Evolutionary conservation across 2,329 filamentous ascomycete species (phyloP).

Genomic region (Exophiala viscosa): DNA sequence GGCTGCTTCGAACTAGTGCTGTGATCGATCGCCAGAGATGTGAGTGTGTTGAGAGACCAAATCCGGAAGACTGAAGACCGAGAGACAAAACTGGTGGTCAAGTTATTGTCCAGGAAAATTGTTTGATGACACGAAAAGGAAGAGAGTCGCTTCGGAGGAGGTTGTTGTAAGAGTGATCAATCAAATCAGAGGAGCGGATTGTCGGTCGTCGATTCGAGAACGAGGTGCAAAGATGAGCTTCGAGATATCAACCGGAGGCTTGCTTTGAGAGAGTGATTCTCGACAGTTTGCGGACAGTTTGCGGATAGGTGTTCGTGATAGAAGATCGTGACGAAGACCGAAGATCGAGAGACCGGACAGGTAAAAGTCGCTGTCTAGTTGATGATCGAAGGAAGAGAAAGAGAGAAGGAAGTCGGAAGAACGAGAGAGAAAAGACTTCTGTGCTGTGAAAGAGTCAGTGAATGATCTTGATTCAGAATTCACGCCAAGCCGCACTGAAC

Average conservation of each 20-base stretch:
- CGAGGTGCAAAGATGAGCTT: too few relatives aligned
- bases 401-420: background rate
- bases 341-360: background rate
- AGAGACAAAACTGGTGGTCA: background rate
- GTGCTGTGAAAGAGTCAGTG: constrained; percentile 7
- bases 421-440: background rate
- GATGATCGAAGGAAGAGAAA: background rate
- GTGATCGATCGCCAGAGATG: background rate
- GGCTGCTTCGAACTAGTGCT: background rate
- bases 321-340: too few relatives aligned
- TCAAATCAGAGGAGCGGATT: too few relatives aligned
- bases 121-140: too few relatives aligned
- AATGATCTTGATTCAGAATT: background rate
- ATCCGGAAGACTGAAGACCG: background rate
- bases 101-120: too few relatives aligned
- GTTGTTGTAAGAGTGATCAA: too few relatives aligned
- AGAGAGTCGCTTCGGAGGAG: too few relatives aligned
- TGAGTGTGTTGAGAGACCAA: background rate
- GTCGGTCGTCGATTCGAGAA: too few relatives aligned
- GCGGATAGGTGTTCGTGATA: too few relatives aligned
- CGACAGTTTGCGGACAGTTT: too few relatives aligned
- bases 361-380: background rate
- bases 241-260: too few relatives aligned
- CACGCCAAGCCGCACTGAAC: constrained; percentile 11
- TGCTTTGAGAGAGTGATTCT: too few relatives aligned